A percentile compares a stretch with the other conserved stretches of the same genome.
Evolutionary conservation across 257 asterid genomes (phyloP).

Genomic region (Jacaranda mimosifolia): DNA sequence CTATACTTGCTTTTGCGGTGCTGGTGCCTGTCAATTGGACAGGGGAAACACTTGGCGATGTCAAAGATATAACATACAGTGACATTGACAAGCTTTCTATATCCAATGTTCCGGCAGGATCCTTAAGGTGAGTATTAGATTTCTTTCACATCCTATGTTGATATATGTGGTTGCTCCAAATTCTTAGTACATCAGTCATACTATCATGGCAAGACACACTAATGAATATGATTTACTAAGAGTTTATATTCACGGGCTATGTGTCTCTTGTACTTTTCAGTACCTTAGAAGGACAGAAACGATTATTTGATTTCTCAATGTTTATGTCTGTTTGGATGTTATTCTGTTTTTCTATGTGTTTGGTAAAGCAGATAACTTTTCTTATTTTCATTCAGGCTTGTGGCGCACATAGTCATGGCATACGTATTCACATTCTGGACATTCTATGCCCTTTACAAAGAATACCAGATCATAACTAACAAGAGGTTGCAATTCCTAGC

Average conservation of each 20-base stretch:
- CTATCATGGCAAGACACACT: not conserved
- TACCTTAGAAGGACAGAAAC: slow-evolving; percentile 10
- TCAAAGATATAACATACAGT: slow-evolving; percentile 71
- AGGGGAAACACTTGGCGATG: slow-evolving; percentile 58
- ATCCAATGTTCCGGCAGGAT: slow-evolving; percentile 83
- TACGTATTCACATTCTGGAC: slow-evolving; percentile 90
- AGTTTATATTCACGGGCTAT: slow-evolving; percentile 13
- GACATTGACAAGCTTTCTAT: slow-evolving; percentile 88
- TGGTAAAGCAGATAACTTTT: slow-evolving; percentile 5
- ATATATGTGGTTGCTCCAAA: not conserved
- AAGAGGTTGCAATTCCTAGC: slow-evolving; percentile 93
- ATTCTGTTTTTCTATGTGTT: slow-evolving; percentile 12
- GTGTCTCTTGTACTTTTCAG: not conserved
- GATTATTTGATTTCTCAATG: slow-evolving; percentile 3
- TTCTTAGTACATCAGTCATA: not conserved
- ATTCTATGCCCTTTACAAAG: slow-evolving; percentile 76
- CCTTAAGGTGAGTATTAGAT: slow-evolving; percentile 62
- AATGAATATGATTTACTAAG: not conserved
- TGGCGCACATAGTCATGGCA: slow-evolving; percentile 85
- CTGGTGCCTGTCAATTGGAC: slow-evolving; percentile 93
- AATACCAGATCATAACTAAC: slow-evolving; percentile 65
- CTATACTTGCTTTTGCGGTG: slow-evolving; percentile 73
- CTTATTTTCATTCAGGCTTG: slow-evolving; percentile 61
- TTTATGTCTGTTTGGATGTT: slow-evolving; percentile 13
- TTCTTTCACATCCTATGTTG: slow-evolving; percentile 1